A percentile compares a stretch with the other conserved stretches of the same genome.
Conservation (phyloP, 2,329 filamentous ascomycete species). For the Mycosphaerella sp. region DNA sequence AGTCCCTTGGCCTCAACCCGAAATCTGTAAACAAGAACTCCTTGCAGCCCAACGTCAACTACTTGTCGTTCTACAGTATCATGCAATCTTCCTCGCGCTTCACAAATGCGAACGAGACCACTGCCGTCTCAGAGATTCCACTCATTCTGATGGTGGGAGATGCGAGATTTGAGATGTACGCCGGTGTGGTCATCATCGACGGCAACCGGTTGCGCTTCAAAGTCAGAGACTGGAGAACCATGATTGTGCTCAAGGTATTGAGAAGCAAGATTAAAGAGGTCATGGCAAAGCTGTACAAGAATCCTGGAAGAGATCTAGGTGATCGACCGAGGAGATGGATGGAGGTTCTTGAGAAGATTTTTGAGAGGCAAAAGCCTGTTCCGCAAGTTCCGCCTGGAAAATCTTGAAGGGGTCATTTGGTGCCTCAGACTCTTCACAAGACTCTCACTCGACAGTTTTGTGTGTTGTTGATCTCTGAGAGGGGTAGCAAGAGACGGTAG, state of each 20-base stretch:
- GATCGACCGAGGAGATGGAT: slow-evolving; percentile 41
- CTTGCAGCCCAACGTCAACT: slow-evolving; percentile 50
- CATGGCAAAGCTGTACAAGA: slow-evolving; percentile 62
- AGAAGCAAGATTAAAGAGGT: slow-evolving; percentile 68
- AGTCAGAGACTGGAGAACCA: slow-evolving; percentile 79
- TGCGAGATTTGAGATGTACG: slow-evolving; percentile 81
- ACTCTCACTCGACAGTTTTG: neutral
- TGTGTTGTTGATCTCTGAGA: neutral
- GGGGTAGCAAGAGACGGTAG: neutral
- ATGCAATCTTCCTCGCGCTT: slow-evolving; percentile 82
- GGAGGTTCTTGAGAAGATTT: slow-evolving; percentile 31
- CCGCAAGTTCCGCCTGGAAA: neutral
- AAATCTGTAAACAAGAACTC: slow-evolving; percentile 77
- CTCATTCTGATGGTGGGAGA: slow-evolving; percentile 83
- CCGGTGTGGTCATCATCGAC: slow-evolving; percentile 80
- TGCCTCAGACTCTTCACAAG: neutral
- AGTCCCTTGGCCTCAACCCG: slow-evolving; percentile 78
- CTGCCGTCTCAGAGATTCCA: slow-evolving; percentile 61
- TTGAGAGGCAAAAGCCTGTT: slow-evolving; percentile 20
- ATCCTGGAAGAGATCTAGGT: slow-evolving; percentile 36
- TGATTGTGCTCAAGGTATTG: slow-evolving; percentile 81
- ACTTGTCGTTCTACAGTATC: slow-evolving; percentile 93
- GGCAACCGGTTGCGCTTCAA: slow-evolving; percentile 80
- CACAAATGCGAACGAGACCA: slow-evolving; percentile 84
- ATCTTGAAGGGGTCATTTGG: neutral